phyloP scores from a whole-genome alignment of 495 filamentous ascomycete genomes.

The Parachaetomium inaequale region DNA sequence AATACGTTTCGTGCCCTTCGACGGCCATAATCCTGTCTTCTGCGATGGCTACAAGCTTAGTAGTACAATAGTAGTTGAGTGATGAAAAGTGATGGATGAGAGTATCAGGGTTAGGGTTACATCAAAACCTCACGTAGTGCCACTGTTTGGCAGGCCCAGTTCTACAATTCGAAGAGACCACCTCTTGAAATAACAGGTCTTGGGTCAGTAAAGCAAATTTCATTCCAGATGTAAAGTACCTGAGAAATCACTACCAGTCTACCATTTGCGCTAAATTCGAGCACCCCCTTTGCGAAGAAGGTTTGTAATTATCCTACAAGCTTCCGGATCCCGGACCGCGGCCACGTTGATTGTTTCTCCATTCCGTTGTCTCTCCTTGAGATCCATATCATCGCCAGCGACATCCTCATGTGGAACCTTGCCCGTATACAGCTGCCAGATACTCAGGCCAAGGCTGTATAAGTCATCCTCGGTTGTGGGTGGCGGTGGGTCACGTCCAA shows the following conservation, averaged over 20 bases:
- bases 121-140: too few species aligned
- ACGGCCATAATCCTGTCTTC: too few species aligned
- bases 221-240: too few species aligned
- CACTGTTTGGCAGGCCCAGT: too few species aligned
- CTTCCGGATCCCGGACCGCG: neutral
- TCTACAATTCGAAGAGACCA: too few species aligned
- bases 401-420: conserved; percentile 7
- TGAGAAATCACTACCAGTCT: neutral
- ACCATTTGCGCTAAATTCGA: conserved; percentile 3
- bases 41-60: too few species aligned
- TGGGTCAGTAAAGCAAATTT: too few species aligned
- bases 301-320: neutral
- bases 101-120: too few species aligned
- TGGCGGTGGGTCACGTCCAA: neutral
- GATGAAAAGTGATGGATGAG: too few species aligned
- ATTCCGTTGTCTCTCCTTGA: conserved; percentile 10
- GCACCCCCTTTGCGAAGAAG: conserved; percentile 16
- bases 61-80: too few species aligned
- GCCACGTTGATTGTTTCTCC: conserved; percentile 9
- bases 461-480: conserved; percentile 10
- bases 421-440: conserved; percentile 17
- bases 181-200: too few species aligned
- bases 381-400: neutral
- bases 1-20: too few species aligned
- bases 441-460: conserved; percentile 12